phyloP scores from a whole-genome alignment of 1,284 basidiomycete genomes.

The Austroboletus rostrupii region DNA sequence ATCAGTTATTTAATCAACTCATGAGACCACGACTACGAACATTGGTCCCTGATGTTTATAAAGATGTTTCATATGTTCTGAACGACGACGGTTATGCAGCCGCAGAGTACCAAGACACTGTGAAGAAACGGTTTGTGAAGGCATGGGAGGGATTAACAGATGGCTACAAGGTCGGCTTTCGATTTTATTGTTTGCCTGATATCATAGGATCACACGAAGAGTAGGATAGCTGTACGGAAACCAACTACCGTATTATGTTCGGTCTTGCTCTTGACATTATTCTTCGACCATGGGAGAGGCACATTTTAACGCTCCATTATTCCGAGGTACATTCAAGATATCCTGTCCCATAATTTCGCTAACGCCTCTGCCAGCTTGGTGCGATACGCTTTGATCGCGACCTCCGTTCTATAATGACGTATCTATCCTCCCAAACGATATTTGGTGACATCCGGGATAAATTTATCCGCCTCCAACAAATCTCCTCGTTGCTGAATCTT shows the following conservation, averaged over 20 bases:
- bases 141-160: conserved; percentile 83
- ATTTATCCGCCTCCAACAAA: conserved; percentile 89
- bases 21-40: conserved; percentile 82
- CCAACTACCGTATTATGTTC: conserved; percentile 85
- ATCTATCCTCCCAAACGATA: conserved; percentile 80
- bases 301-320: conserved; percentile 76
- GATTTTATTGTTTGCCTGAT: conserved; percentile 12
- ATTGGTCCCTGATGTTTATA: conserved; percentile 84
- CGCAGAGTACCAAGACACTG: conserved; percentile 81
- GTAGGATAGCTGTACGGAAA: conserved; percentile 81
- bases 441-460: conserved; percentile 90
- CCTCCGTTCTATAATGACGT: conserved; percentile 77
- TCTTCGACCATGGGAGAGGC: conserved; percentile 91
- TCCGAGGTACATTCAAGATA: conserved; percentile 63
- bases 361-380: conserved; percentile 65
- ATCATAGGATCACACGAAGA: conserved; percentile 5
- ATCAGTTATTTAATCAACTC: conserved; percentile 92
- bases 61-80: conserved; percentile 82
- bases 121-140: conserved; percentile 85
- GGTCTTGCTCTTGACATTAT: conserved; percentile 81
- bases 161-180: conserved; percentile 73
- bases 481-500: conserved; percentile 87
- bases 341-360: conserved; percentile 2
- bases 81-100: conserved; percentile 85
- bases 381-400: conserved; percentile 96